Evolutionary conservation across 2,329 filamentous ascomycete genomes (phyloP), one percentile per base, ranked within the genome.

Genomic region (Nemania abortiva): DNA sequence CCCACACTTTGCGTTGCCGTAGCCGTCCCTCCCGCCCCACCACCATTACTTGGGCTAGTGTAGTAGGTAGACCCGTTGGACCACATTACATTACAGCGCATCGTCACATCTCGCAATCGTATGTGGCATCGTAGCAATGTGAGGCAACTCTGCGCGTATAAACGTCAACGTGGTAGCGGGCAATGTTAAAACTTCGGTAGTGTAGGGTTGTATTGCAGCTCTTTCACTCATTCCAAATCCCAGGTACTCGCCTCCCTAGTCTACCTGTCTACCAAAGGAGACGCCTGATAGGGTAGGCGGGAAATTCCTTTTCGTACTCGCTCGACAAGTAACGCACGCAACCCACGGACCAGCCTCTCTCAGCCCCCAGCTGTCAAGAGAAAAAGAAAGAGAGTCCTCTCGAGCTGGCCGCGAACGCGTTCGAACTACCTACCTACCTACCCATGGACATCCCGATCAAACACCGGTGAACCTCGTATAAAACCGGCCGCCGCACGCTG

Each of bases 21-120:
- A 63, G 67, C 63, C 67, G 63, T 69, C 63, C 67, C 67, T 69
- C 67, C 67, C 67, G 64, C 63, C 61, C 63, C 67, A 66, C 64
- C n/a, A n/a, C n/a, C n/a, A n/a, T n/a, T n/a, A n/a, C n/a, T n/a
- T n/a, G n/a, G n/a, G n/a, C n/a, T n/a, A n/a, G n/a, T n/a, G n/a
- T n/a, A n/a, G n/a, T n/a, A n/a, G n/a, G 34, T 5, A 20, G 27
- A 34, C 11, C 29, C 42, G 20, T 55, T 5, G 27, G 13, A 20
- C 6, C 42, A 54, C n/a, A 42, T 29, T 57, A 54, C n/a, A 42
- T 29, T 57, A 57, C 29, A 11, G 18, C 53, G 31, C 62, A 58
- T 63, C 60, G 27, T 53, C 13, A 13, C 58, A 49, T 62, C 27
- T 53, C 31, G 31, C 56, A 47, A 29, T 27, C 24, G 5, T 27